phyloP scores from a whole-genome alignment of 2,329 filamentous ascomycete species.

The Penicillium fuscoglaucum region DNA sequence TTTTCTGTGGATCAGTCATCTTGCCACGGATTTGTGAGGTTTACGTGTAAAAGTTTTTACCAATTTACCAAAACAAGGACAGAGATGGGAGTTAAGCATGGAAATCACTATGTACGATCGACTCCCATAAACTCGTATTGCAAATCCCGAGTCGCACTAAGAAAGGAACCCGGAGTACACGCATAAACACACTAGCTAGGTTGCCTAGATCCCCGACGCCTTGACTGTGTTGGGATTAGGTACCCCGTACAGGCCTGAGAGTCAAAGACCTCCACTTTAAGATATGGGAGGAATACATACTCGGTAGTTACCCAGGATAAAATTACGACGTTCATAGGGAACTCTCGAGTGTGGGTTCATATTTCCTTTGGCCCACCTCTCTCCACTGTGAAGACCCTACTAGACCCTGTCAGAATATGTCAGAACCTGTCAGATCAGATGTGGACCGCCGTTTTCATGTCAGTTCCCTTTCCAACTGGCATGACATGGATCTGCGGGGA shows the following conservation, averaged over 20 bases:
- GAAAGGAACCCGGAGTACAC: not conserved
- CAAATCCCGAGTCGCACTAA: conserved; percentile 2
- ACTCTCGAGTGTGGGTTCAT: conserved; percentile 3
- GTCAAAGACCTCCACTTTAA: not conserved
- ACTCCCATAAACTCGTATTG: not conserved
- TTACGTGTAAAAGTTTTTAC: not conserved
- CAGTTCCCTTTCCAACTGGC: conserved; percentile 4
- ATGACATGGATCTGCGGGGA: conserved; percentile 16
- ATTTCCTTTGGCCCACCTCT: conserved; percentile 1
- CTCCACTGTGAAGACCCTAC: conserved; percentile 1
- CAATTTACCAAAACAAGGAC: too few species aligned
- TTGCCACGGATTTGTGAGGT: not conserved
- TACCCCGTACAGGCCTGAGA: not conserved
- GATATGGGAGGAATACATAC: not conserved
- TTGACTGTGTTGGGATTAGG: conserved; percentile 7
- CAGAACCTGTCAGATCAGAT: not conserved
- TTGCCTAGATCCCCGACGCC: conserved; percentile 4
- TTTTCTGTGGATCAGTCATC: not conserved
- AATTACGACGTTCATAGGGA: conserved; percentile 1
- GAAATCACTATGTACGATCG: not conserved
- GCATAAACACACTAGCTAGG: not conserved
- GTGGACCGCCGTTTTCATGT: conserved; percentile 7
- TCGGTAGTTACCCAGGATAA: not conserved
- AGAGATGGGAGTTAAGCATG: not conserved
- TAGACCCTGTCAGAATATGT: conserved; percentile 1